Percentiles rank a stretch among this genome's conserved stretches.
Evolutionary conservation across 2,329 filamentous ascomycete species (phyloP).

Genomic region (Ascocoryne sarcoides): DNA sequence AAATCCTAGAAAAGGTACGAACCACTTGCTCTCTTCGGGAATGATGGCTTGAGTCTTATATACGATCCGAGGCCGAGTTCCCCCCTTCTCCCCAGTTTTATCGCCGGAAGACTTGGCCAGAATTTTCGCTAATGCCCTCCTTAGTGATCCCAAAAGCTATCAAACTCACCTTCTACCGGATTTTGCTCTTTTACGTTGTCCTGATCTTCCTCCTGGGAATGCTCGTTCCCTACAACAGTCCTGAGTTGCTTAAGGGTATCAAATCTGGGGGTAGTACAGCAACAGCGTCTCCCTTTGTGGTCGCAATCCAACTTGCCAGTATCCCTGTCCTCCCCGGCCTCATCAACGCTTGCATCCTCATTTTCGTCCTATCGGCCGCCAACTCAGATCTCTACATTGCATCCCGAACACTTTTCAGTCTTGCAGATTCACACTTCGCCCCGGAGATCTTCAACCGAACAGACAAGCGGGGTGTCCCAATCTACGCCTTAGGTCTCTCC

Average conservation of each 20-base stretch:
- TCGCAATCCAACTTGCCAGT: conserved; percentile 55
- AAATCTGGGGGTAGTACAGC: conserved; percentile 34
- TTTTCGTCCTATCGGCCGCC: conserved; percentile 55
- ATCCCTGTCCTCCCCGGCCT: conserved; percentile 56
- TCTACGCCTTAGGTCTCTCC: conserved; percentile 36
- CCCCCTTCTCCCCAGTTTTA: too few relatives aligned
- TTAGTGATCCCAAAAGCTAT: conserved; percentile 57
- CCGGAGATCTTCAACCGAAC: conserved; percentile 46
- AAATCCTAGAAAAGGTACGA: conserved; percentile 1
- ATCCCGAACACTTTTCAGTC: conserved; percentile 60
- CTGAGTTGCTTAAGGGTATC: conserved; percentile 42
- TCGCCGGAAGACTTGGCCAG: too few relatives aligned
- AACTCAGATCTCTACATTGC: conserved; percentile 57
- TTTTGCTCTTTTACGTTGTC: conserved; percentile 56
- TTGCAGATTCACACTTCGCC: conserved; percentile 58
- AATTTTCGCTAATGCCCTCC: too few relatives aligned
- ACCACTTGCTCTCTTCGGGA: too few relatives aligned
- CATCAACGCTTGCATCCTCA: conserved; percentile 60
- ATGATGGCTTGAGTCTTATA: too few relatives aligned
- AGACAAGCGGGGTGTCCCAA: conserved; percentile 48
- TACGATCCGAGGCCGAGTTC: too few relatives aligned
- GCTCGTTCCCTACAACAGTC: conserved; percentile 56
- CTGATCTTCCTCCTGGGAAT: conserved; percentile 52
- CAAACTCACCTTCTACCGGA: conserved; percentile 51
- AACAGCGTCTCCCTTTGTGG: conserved; percentile 43